Base-by-base conservation (phyloP, 2,329 filamentous ascomycete species). In the Phialophora chinensis region DNA sequence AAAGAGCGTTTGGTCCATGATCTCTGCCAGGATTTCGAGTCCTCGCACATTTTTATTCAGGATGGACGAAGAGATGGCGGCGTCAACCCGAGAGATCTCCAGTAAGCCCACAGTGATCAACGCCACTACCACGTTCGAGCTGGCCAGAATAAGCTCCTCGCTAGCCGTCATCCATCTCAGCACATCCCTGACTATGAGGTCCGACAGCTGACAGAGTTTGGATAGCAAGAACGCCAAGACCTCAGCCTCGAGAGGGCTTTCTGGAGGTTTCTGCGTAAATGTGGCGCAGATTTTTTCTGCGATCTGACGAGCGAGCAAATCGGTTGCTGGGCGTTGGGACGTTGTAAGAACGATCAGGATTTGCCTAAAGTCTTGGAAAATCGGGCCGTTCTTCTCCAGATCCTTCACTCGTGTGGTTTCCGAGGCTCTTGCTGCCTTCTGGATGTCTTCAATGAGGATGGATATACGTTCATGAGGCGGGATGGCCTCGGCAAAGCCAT, bases 1-100 rank as follows among this genome's bases (percentile, higher is more conserved):
- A 58, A 96, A 85, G 8, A 97, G 81, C 0, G 93, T 87, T 52
- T 92, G 86, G 71, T 95, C 90, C 69, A 97, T 83, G 52, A 97
- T 83, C 52, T 89, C 88, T 60, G 90, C 88, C n/a, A 98, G 84
- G 75, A 96, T 91, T 64, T 92, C 88, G 2, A 97, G 80, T 1
- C 91, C 91, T 25, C 86, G 85, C 7, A 88, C 84, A 68, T 93
- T 91, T 66, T 88, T 88, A 63, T 89, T 85, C 63, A 87, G 82
- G 23, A 98, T 83, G 1, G 90, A 88, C 75, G 90, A 90, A 7
- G 91, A 87, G 71, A 93, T 85, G 60, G 91, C 88, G 25, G 86
- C 83, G 73, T 93, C 91, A 58, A 93, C 86, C 60, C 85, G 84
- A 64, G 85, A 83, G 66, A 89, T 81, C 67, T 89, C 87, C 72